A percentile compares a stretch with the other conserved stretches of the same genome.
Evolutionary conservation across 176 grass and related monocot species (phyloP).

Genomic region (Bolboschoenus planiculmis): DNA sequence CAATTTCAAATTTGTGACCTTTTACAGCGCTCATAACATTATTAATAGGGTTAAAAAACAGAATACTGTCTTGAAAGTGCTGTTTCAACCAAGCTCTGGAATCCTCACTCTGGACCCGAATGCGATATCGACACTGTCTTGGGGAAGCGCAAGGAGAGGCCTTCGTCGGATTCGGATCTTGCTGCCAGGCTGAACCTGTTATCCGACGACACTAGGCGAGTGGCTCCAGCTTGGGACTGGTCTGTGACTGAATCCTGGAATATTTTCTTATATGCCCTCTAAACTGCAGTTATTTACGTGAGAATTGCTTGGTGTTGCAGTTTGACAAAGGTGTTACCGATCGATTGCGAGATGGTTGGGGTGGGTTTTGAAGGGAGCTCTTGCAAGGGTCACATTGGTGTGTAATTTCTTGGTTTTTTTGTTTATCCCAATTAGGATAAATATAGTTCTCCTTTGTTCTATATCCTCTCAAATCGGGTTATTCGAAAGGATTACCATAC

Average conservation of each 20-base stretch:
- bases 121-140: slow-evolving; percentile 1
- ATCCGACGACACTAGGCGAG: slow-evolving; percentile 58
- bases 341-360: slow-evolving; percentile 96
- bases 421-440: neutral
- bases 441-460: too few species aligned
- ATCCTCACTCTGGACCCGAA: slow-evolving; percentile 36
- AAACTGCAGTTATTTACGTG: neutral
- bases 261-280: neutral
- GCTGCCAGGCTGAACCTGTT: slow-evolving; percentile 40
- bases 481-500: neutral
- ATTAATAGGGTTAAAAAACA: too few species aligned
- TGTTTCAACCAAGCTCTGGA: slow-evolving; percentile 60
- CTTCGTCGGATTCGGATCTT: neutral
- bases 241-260: neutral
- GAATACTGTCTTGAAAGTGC: too few species aligned
- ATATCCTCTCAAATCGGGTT: neutral
- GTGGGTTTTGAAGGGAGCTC: slow-evolving; percentile 48
- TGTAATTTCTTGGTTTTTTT: neutral
- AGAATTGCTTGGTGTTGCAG: slow-evolving; percentile 22
- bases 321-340: slow-evolving; percentile 61
- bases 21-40: too few species aligned
- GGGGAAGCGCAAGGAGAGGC: slow-evolving; percentile 18
- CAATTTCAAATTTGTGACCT: too few species aligned
- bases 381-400: slow-evolving; percentile 80
- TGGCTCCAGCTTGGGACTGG: neutral